Evolutionary conservation across 1,284 basidiomycete species (phyloP), one percentile per base, ranked within the genome.

Genomic region (Xerocomus minutiporus): DNA sequence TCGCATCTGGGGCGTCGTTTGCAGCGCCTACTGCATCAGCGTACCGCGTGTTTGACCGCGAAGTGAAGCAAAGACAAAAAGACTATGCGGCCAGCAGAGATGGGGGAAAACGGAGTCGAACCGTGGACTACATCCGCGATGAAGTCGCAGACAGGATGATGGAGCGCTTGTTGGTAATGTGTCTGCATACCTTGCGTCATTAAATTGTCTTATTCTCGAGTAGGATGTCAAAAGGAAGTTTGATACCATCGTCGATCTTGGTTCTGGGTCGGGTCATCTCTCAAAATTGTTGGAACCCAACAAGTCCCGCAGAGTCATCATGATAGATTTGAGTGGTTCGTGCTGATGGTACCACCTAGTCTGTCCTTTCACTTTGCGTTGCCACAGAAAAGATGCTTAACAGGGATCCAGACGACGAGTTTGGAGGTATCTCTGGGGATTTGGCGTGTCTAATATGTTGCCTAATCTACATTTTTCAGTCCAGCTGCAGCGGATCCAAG

Each of bases 211-310:
- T n/a, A 15, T 7, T 42, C 15, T 35, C 35, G 46, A 52, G 28
- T 64, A 97, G 93, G 96, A 99, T 68, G 89, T 99, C 59, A 95
- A 93, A 72, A 81, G 87, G 38, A 86, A 83, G 39, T 97, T 95
- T 61, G 74, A 78, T 44, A 80, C 82, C 2, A 77, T 99, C 20
- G 75, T 99, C 13, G 97, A 99, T 71, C 74, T 98, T 23, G 92
- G 94, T 1, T 86, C 92, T n/a, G 95, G 96, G n/a, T 78, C 96
- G 1, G 96, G 96, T 2, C 92, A 95, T 71, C 84, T 99, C 59
- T 84, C 93, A 1, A 92, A 88, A 66, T 75, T 95, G 31, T 67
- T 99, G 32, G 91, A 93, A 62, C 71, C 76, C 4, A 75, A 84
- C 44, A 85, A 84, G 57, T 84, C 87, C 1, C 73, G 81, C 61